Base-by-base conservation (phyloP, 1,284 basidiomycete genomes). In the Cryptococcus maquisensis region DNA sequence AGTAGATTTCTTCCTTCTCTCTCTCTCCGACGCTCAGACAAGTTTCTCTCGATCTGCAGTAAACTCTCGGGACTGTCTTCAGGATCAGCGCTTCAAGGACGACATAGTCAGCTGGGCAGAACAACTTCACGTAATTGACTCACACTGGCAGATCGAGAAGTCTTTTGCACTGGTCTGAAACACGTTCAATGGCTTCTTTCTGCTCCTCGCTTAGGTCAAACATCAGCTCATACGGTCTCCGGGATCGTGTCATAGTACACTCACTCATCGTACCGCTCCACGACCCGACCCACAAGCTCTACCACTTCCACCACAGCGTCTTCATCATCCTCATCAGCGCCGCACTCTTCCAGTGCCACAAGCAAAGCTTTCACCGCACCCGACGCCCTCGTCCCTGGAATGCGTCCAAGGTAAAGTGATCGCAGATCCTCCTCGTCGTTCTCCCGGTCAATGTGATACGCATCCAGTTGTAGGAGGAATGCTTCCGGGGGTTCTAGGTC, bases 371-470 rank as follows among this genome's bases (percentile, higher is more conserved):
- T 41, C 13, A 48, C 23, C 3, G 49, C 52, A 1, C 39, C 38
- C 0, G 57, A 49, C 28, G 52, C 42, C 8, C 50, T 43, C 3
- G 57, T 44, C 12, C 51, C 43, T 20, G 40, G 47, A 3, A 50
- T 40, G 32, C 57, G 61, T 9, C 54, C 49, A 18, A 60, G 43
- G 47, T 89, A 85, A 18, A 64, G 26, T 37, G 51, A 45, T 41
- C 84, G 82, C 72, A 90, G 80, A 52, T 92, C 88, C 67, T 88
- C 85, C 69, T 90, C 86, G 71, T 95, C 91, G 61, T 92, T 90
- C 48, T 87, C 87, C 64, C 90, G 88, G 71, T 93, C 90, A 61
- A 95, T 90, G 0, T 83, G 81, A 64, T 91, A 94, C 16, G 90
- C 81, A 59, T 87, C 83, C 6, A 93, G 77, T 65, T 94, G 90